Base-by-base conservation (phyloP, 2,329 filamentous ascomycete species). In the Botryotinia convoluta region DNA sequence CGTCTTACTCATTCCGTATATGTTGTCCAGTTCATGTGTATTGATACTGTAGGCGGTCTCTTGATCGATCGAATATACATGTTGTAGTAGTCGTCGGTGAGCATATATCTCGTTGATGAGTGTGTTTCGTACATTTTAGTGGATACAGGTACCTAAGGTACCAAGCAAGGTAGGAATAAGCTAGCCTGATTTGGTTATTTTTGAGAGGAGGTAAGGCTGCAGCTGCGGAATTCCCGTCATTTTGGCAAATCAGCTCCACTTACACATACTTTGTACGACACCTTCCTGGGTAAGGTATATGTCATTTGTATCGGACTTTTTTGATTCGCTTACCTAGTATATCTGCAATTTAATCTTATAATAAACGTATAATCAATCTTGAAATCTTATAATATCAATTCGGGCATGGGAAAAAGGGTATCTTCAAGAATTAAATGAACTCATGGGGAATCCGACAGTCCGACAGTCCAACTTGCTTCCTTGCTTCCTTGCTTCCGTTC, bases 331-430 rank as follows among this genome's bases (percentile, higher is more conserved):
- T 64, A 42, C 57, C 29, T 35, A 5, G 29, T 22, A 60, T 44
- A 6, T 32, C 18, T 64, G 39, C 61, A 48, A 65, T 65, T 42
- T 65, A 65, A 65, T 65, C 62, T 65, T 48, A 65, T 48, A 64
- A 64, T 45, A 35, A 10, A 42, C 18, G 14, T 4, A 32, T 64
- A 51, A 51, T n/a, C 14, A 51, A 51, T 51, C 26, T 51, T 10
- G 14, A 26, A 51, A 51, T 51, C 48, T 51, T 51, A 51, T n/a
- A 14, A n/a, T 29, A 4, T 26, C 26, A 10, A 5, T 32, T 44
- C n/a, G 44, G 39, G 39, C 32, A 26, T 45, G 29, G 61, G 37
- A 63, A 5, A 9, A 22, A 61, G 16, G 16, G 16, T 26, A 8
- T 26, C 12, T 4, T 26, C 32, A 22, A 61, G 20, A 35, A 26